Evolutionary conservation across 2,329 filamentous ascomycete genomes (phyloP).

Genomic region (Aureobasidium sp.): DNA sequence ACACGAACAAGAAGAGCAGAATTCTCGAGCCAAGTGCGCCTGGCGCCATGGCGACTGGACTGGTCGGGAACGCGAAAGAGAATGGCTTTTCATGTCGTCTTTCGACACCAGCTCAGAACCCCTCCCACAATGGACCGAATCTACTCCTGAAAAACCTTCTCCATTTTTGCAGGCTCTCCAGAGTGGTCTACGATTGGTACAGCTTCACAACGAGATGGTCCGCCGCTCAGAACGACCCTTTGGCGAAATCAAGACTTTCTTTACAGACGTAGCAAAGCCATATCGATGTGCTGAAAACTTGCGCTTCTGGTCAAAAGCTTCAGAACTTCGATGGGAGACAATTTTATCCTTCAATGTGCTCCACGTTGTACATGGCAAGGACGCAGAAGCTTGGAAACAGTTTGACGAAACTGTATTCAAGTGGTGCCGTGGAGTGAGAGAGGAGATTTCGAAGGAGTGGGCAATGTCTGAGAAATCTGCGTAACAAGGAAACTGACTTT

Average conservation of each 20-base stretch:
- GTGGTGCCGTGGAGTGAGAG: conserved; percentile 76
- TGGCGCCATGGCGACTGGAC: conserved; percentile 71
- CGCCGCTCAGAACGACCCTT: conserved; percentile 79
- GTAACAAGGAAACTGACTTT: background rate
- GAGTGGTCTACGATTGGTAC: conserved; percentile 72
- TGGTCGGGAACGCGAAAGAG: conserved; percentile 68
- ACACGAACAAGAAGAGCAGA: conserved; percentile 59
- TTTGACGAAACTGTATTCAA: conserved; percentile 76
- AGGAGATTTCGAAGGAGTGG: conserved; percentile 74
- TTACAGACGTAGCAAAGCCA: conserved; percentile 88
- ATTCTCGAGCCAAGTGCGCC: conserved; percentile 44
- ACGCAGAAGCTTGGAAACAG: conserved; percentile 61
- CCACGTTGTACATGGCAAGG: conserved; percentile 70
- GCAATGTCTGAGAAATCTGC: conserved; percentile 21
- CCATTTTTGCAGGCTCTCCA: conserved; percentile 66
- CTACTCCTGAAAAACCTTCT: conserved; percentile 52
- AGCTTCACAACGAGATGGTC: conserved; percentile 83
- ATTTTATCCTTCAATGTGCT: conserved; percentile 76
- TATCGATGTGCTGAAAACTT: conserved; percentile 92
- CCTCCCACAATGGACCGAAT: conserved; percentile 58
- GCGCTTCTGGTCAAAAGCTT: conserved; percentile 92
- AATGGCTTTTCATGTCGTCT: conserved; percentile 71
- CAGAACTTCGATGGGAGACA: conserved; percentile 87
- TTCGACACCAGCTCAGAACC: conserved; percentile 51
- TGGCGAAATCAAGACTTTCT: conserved; percentile 78